These are phyloP conservation scores for Claviceps digitariae DNA, from an alignment of 2,329 filamentous ascomycete genomes.

Conservation along the genomic window DNA sequence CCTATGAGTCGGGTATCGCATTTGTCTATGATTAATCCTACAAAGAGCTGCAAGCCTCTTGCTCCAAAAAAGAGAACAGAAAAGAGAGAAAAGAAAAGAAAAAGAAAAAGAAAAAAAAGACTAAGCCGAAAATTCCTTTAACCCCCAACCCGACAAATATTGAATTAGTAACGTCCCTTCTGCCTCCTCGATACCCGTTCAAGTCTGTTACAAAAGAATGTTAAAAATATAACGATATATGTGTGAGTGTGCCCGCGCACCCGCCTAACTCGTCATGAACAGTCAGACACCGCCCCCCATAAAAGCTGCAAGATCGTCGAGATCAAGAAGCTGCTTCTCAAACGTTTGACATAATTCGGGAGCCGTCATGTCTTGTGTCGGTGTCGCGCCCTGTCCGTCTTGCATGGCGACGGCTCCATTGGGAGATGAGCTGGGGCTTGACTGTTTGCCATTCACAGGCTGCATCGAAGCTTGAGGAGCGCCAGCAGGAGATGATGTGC, in stretches of 20 bases:
- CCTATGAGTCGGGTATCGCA: conserved; percentile 2
- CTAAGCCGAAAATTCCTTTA: neutral
- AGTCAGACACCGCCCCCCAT: conserved; percentile 46
- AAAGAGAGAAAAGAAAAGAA: neutral
- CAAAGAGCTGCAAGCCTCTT: neutral
- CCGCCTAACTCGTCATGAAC: no score
- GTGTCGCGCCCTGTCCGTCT: conserved; percentile 22
- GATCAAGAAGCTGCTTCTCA: conserved; percentile 44
- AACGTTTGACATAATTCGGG: conserved; percentile 45
- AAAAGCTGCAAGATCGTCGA: conserved; percentile 48
- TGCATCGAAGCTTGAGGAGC: conserved; percentile 14
- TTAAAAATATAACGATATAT: neutral
- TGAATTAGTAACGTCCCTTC: no score
- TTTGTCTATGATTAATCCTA: conserved; percentile 1
- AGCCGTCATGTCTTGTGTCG: conserved; percentile 41
- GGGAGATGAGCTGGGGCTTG: conserved; percentile 18
- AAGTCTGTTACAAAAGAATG: neutral
- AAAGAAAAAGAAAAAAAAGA: neutral
- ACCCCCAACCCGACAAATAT: neutral
- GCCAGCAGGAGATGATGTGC: conserved; percentile 25
- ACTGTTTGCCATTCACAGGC: conserved; percentile 22
- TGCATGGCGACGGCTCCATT: conserved; percentile 19
- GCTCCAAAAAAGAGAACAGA: neutral
- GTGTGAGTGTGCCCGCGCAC: no score
- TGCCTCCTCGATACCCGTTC: no score